Evolutionary conservation across 202 grass and related monocot species (phyloP), one percentile per base, ranked within the genome.

Genomic region (Tripidium arundinaceum): DNA sequence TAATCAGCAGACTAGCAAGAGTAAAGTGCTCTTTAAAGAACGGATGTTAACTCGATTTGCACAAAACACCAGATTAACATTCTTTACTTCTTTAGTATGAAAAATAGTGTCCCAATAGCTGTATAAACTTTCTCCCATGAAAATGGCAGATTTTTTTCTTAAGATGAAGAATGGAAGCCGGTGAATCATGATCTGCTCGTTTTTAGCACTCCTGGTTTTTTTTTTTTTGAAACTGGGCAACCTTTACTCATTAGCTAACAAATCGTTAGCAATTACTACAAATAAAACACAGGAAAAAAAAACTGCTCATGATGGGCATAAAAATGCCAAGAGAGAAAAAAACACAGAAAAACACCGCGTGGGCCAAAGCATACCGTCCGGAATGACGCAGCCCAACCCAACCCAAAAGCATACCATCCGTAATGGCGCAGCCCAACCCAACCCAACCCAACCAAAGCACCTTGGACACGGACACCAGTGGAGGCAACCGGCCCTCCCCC

Each of bases 381-480:
- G 21, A 18, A 37, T 76, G n/a, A 15, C 6, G 22, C 40, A 81
- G 74, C 78, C 46, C 40, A 81, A 78, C 78, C 38, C 65, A 65
- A 40, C 45, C 64, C 50, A 42, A 77, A 33, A 25, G 46, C 24
- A n/a, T 41, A 57, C 54, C 54, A 11, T 57, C 7, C 2, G 12
- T 16, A 18, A 37, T 76, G n/a, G 11, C 6, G 22, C 65, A 8
- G 49, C 79, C 86, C 39, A 81, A 78, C 75, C 86, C 39, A 81
- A 74, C 78, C 46, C 40, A 81, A 75, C 78, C 45, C 65, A 65
- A 40, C 45, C 50, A 42, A 73, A 33, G 19, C 26, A 43, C 39
- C 21, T 39, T 33, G 76, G 62, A 29, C 78, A 31, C 22, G 78
- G 66, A 46, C 80, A 29, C 58, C 72, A 52, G 28, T 19, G 43